A percentile compares a stretch with the other conserved stretches of the same genome.
Conservation (phyloP, 495 filamentous ascomycete species). For the Neurospora sp. region DNA sequence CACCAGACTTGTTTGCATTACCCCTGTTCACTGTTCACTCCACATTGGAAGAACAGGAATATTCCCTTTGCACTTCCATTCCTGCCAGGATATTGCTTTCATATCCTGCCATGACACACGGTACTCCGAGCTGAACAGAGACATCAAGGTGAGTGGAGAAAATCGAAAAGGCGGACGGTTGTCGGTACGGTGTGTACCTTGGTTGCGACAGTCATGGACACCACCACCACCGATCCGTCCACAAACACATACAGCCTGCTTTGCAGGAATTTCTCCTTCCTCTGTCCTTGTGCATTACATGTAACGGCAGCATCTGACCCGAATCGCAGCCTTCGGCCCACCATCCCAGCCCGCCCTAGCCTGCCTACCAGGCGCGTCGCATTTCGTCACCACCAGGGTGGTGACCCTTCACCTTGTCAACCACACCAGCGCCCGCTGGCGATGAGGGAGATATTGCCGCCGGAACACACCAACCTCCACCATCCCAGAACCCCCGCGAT, state of each 20-base stretch:
- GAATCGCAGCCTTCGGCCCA: not conserved
- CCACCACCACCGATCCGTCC: not conserved
- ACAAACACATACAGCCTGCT: not conserved
- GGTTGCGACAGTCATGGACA: not conserved
- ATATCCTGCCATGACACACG: conserved; percentile 9
- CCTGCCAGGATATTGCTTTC: conserved; percentile 4
- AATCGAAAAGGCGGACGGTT: not conserved
- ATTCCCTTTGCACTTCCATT: conserved; percentile 7
- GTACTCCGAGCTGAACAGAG: conserved; percentile 1
- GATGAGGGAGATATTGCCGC: conserved; percentile 29
- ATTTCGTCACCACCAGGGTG: conserved; percentile 27
- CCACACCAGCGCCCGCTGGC: conserved; percentile 24
- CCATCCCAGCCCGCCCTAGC: not conserved
- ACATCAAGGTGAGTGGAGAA: conserved; percentile 8
- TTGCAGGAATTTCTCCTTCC: not conserved
- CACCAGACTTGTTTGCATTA: conserved; percentile 1
- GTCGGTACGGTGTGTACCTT: not conserved
- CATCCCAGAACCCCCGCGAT: conserved; percentile 35
- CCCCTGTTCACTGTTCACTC: not conserved
- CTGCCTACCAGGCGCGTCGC: not conserved
- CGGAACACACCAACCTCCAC: conserved; percentile 27
- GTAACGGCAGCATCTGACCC: not conserved
- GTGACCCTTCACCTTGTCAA: conserved; percentile 39
- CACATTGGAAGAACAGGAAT: conserved; percentile 2
- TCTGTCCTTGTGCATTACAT: not conserved